Evolutionary conservation across 2,329 filamentous ascomycete species (phyloP), one percentile per base, ranked within the genome.

Genomic region (Microdochium paspali): DNA sequence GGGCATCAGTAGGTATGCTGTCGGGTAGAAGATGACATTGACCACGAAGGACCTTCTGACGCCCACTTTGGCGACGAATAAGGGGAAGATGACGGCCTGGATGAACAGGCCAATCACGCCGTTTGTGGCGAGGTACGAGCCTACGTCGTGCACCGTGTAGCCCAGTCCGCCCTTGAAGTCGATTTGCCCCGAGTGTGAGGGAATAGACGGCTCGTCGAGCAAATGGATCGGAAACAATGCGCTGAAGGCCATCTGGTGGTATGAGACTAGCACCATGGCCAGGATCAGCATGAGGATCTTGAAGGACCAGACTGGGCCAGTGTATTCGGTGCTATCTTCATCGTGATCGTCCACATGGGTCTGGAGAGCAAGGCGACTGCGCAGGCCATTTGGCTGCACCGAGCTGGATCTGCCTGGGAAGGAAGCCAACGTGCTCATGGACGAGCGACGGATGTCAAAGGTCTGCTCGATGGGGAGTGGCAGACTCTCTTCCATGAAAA

Each of bases 71-170:
- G 77, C 72, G 3, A 84, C 79, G 51, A 84, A 68, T 15, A 80
- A 55, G 3, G 84, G 84, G 57, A 87, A 87, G 25, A 90, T 69
- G 43, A 88, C 63, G 1, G 76, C 85, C 64, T 90, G 86, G 42
- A 90, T 82, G 54, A 85, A 71, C 1, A 90, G 73, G 0, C 85
- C 85, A 48, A 90, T 80, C 51, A 85, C 65, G 2, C 84, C 86
- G 54, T 88, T 85, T 46, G 85, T 66, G 3, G 80, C 77, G 65
- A 88, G 74, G 55, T 86, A 85, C 21, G 83, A 61, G 13, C 84
- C 84, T 13, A 87, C 83, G 31, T 82, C 74, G 56, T 82, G 78
- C 2, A 81, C 79, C 1, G 75, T 77, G 44, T 85, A 71, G 2
- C 83, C 84, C 2, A 88, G 69, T 4, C 84, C 84, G 43, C 84